These are phyloP conservation scores for Phaffia rhodozyma DNA, from an alignment of 1,284 basidiomycete species.

Conservation along the genomic window DNA sequence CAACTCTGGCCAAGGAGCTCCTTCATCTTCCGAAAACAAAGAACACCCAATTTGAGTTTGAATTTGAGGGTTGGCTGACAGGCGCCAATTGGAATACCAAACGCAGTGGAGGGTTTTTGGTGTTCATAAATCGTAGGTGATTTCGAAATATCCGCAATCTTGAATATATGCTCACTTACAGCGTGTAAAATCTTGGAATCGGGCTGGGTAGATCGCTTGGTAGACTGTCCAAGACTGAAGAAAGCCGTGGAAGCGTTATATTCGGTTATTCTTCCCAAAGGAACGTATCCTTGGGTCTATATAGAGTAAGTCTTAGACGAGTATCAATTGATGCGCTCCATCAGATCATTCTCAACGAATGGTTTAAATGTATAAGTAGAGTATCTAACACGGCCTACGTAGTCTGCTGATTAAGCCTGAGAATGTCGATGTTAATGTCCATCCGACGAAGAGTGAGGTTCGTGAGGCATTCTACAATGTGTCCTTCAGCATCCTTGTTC, in stretches of 20 bases:
- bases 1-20: conserved; percentile 68
- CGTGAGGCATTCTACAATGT: conserved; percentile 17
- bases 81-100: conserved; percentile 82
- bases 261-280: conserved; percentile 77
- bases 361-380: background rate
- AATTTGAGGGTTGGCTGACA: conserved; percentile 65
- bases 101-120: conserved; percentile 52
- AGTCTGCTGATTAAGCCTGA: conserved; percentile 74
- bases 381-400: background rate
- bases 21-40: conserved; percentile 42
- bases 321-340: too few species aligned
- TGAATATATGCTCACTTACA: background rate
- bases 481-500: background rate
- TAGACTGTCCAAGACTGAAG: conserved; percentile 79
- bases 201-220: conserved; percentile 63
- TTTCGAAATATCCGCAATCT: background rate
- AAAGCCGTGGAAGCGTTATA: conserved; percentile 81
- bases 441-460: conserved; percentile 88
- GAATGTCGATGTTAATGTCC: conserved; percentile 92
- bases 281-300: conserved; percentile 81
- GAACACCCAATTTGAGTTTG: conserved; percentile 41
- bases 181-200: background rate
- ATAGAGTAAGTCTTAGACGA: conserved; percentile 48
- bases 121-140: conserved; percentile 91
- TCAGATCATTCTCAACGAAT: background rate